A percentile compares a stretch with the other conserved stretches of the same genome.
Conservation (phyloP, 495 filamentous ascomycete genomes). For the Friedmanniomyces endolithicus region DNA sequence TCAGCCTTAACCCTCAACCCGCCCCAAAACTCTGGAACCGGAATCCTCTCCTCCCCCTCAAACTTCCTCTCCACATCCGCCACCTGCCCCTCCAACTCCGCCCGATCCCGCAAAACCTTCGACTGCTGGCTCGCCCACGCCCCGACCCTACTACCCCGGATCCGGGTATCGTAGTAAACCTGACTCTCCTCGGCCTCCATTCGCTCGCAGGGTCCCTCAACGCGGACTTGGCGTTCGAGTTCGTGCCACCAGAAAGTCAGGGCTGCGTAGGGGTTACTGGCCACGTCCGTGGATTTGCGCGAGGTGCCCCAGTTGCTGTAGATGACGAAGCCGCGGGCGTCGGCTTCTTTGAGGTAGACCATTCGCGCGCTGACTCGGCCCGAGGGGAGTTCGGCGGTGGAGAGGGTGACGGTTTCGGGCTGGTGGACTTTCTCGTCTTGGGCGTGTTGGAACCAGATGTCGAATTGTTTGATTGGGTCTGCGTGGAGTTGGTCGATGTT, state of each 20-base stretch:
- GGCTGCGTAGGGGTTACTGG: slow-evolving; percentile 51
- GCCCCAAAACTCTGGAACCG: slow-evolving; percentile 89
- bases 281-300: slow-evolving; percentile 54
- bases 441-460: slow-evolving; percentile 70
- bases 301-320: slow-evolving; percentile 85
- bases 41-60: slow-evolving; percentile 62
- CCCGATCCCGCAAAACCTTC: slow-evolving; percentile 51
- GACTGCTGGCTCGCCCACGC: slow-evolving; percentile 92
- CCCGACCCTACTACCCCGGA: slow-evolving; percentile 68
- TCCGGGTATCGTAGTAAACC: slow-evolving; percentile 73
- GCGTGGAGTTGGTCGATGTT: slow-evolving; percentile 40
- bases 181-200: slow-evolving; percentile 63
- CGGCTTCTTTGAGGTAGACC: slow-evolving; percentile 78
- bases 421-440: slow-evolving; percentile 48
- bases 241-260: slow-evolving; percentile 67
- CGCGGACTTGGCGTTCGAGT: slow-evolving; percentile 71
- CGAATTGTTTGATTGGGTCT: slow-evolving; percentile 65
- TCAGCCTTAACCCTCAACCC: slow-evolving; percentile 72
- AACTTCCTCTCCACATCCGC: slow-evolving; percentile 60
- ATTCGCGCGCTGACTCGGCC: slow-evolving; percentile 73
- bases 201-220: slow-evolving; percentile 64
- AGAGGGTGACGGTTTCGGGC: slow-evolving; percentile 64
- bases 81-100: slow-evolving; percentile 54
- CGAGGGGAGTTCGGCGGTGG: slow-evolving; percentile 74
- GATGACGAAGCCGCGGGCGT: slow-evolving; percentile 69